Evolutionary conservation across 177 flowering plant species (phyloP).

Genomic region (Viscum album): DNA sequence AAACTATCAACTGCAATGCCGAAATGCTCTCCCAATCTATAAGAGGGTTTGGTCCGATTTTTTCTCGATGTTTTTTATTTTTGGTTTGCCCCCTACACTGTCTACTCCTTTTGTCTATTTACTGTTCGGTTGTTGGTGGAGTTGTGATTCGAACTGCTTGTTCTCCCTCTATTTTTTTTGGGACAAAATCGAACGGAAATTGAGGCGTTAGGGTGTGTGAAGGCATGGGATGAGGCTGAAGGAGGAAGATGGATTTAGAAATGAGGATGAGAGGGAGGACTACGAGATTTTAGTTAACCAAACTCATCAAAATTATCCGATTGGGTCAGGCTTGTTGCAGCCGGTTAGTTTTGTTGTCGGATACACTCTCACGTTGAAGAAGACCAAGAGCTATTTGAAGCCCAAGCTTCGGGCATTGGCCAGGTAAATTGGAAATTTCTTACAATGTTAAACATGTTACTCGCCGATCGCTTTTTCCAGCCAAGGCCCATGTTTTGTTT

Average conservation of each 20-base stretch:
- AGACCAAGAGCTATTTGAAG: constrained; percentile 77
- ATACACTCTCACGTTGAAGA: constrained; percentile 86
- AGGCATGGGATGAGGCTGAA: constrained; percentile 22
- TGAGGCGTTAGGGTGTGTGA: background rate
- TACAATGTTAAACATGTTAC: too few species aligned
- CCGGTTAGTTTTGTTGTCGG: constrained; percentile 56
- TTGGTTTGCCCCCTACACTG: too few species aligned
- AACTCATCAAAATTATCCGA: constrained; percentile 8
- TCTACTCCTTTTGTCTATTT: too few species aligned
- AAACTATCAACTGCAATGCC: too few species aligned
- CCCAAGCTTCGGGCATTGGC: constrained; percentile 76
- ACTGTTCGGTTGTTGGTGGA: too few species aligned
- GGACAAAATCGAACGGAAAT: background rate
- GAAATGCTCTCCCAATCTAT: too few species aligned
- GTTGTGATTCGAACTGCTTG: background rate
- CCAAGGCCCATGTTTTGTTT: too few species aligned
- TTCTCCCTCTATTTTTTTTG: too few species aligned
- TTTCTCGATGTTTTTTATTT: too few species aligned
- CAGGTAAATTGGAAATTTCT: constrained; percentile 31
- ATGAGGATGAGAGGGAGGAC: constrained; percentile 10
- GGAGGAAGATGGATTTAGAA: constrained; percentile 17
- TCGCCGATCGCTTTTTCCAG: too few species aligned
- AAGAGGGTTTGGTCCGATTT: too few species aligned
- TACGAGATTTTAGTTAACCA: constrained; percentile 13
- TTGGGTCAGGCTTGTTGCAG: constrained; percentile 15